phyloP scores from a whole-genome alignment of 1,284 basidiomycete genomes.

The Waitea zeae region DNA sequence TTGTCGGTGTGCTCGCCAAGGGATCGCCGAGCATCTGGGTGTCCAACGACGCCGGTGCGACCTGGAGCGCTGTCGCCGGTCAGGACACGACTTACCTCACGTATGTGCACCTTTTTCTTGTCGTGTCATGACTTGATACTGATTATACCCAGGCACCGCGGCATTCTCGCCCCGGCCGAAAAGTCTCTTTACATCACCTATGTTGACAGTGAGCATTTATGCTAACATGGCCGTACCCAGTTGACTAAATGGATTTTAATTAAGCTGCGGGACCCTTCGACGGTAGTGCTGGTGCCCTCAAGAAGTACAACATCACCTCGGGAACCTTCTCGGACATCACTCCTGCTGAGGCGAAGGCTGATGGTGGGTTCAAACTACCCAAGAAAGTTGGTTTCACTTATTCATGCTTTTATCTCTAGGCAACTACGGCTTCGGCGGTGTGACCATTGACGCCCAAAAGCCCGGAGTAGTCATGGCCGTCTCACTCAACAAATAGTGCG shows the following conservation, averaged over 20 bases:
- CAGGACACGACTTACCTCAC: constrained; percentile 40
- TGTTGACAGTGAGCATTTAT: constrained; percentile 15
- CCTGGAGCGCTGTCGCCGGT: constrained; percentile 38
- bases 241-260: too few relatives aligned
- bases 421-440: constrained; percentile 35
- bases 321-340: constrained; percentile 27
- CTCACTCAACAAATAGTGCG: constrained; percentile 30
- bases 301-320: constrained; percentile 33
- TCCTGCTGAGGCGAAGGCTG: constrained; percentile 14
- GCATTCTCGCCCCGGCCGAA: constrained; percentile 38
- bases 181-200: constrained; percentile 40
- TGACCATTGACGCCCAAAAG: constrained; percentile 37
- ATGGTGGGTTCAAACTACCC: too few relatives aligned
- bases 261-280: constrained; percentile 32
- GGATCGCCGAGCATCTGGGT: constrained; percentile 38
- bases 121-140: too few relatives aligned
- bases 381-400: too few relatives aligned
- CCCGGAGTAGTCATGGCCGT: constrained; percentile 53
- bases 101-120: too few relatives aligned
- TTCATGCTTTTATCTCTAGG: too few relatives aligned
- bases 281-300: constrained; percentile 27
- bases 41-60: constrained; percentile 32
- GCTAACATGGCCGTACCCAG: too few relatives aligned
- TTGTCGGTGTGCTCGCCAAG: constrained; percentile 42
- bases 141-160: too few relatives aligned